A percentile compares a stretch with the other conserved stretches of the same genome.
These are phyloP conservation scores for Leishmania martiniquensis DNA, from an alignment of 208 protist species.

Conservation along the genomic window DNA sequence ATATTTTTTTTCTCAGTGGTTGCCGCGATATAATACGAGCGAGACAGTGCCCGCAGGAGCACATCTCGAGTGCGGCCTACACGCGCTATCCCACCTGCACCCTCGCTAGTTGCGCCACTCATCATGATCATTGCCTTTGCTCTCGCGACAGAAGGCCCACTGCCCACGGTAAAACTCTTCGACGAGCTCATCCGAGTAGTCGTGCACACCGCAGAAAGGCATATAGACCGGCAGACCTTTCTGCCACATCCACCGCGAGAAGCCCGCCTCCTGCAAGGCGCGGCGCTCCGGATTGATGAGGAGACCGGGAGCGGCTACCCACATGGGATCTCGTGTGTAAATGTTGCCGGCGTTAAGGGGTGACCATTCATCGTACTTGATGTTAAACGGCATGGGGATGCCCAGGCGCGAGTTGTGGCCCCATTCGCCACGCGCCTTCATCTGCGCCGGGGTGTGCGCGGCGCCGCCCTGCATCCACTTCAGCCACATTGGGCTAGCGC, in stretches of 20 bases:
- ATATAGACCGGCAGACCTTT: slow-evolving; percentile 86
- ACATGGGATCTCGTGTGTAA: slow-evolving; percentile 84
- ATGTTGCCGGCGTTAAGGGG: slow-evolving; percentile 67
- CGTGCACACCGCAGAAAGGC: slow-evolving; percentile 90
- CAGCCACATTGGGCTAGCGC: slow-evolving; percentile 73
- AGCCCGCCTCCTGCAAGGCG: slow-evolving; percentile 82
- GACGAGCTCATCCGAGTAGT: slow-evolving; percentile 88
- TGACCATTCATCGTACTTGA: slow-evolving; percentile 83
- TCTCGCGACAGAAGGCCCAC: slow-evolving; percentile 82
- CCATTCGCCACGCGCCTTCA: slow-evolving; percentile 89
- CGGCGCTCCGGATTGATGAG: slow-evolving; percentile 83
- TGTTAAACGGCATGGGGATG: slow-evolving; percentile 81
- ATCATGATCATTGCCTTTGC: slow-evolving; percentile 91
- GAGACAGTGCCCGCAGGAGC: too few species aligned
- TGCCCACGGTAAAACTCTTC: slow-evolving; percentile 92
- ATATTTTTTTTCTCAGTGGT: too few species aligned
- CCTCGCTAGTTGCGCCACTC: slow-evolving; percentile 84
- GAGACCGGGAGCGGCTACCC: slow-evolving; percentile 66
- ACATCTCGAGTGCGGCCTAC: too few species aligned
- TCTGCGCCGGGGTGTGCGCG: slow-evolving; percentile 85
- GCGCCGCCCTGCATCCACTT: slow-evolving; percentile 87
- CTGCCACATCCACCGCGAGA: slow-evolving; percentile 85
- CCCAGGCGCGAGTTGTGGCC: slow-evolving; percentile 86
- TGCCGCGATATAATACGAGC: too few species aligned
- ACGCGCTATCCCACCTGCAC: background rate